Evolutionary conservation across 2,329 filamentous ascomycete genomes (phyloP), one percentile per base, ranked within the genome.

Genomic region (Elsinoe ampelina): DNA sequence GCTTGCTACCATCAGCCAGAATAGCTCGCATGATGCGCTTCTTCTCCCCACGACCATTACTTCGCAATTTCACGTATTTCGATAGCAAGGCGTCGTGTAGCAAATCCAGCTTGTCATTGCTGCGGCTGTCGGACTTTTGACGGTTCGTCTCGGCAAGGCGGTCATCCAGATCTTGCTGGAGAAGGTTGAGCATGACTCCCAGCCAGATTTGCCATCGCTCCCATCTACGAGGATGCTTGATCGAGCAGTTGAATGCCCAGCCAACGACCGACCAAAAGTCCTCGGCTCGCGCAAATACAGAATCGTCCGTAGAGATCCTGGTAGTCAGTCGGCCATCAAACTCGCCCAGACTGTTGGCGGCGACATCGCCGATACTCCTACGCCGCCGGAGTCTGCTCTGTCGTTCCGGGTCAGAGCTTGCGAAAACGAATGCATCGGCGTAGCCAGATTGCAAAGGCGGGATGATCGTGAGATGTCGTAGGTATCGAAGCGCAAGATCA

Each of bases 171-270:
- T 95, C 88, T 2, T 76, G 74, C 61, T 93, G 85, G 11, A 96
- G 73, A 5, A 87, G 81, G 64, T 91, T 86, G 4, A 95, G 70
- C 78, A 95, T 86, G 60, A 86, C 84, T 34, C 84, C 80, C 12
- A 97, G 75, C 87, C 89, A 95, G 6, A 82, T 71, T 63, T 79
- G 83, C 90, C 91, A 97, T 65, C 84, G 80, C 51, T 77, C 79
- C 92, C 93, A 97, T 17, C 92, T 80, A 39, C 80, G 77, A 1
- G 83, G 83, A 63, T 92, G 77, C 32, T 80, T 70, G 1, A 86
- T 79, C 54, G 89, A 91, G 72, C 92, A 97, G 67, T 92, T 93
- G 69, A 97, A 90, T 0, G 88, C 86, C 93, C 93, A 97, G 2
- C 92, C 93, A 0, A 93, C 79, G 0, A 88, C 81, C 41, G 84